These are phyloP conservation scores for Fistulina hepatica DNA, from an alignment of 1,284 basidiomycete species.

Conservation along the genomic window DNA sequence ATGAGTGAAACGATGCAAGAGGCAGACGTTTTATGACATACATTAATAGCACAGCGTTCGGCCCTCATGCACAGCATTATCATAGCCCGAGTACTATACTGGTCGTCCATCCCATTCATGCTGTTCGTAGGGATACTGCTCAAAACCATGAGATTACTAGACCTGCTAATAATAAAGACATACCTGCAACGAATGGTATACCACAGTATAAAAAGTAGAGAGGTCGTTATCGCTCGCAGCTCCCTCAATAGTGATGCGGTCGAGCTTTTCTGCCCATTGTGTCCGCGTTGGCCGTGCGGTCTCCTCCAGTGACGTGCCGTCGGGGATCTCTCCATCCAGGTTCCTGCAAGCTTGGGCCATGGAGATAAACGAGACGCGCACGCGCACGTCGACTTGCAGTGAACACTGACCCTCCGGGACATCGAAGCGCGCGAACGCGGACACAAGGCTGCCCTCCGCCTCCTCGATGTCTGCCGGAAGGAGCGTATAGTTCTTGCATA, in stretches of 20 bases:
- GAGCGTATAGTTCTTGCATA: slow-evolving; percentile 38
- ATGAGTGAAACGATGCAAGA: background rate
- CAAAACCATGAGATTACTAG: slow-evolving; percentile 9
- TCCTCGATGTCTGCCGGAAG: slow-evolving; percentile 21
- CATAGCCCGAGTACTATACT: slow-evolving; percentile 75
- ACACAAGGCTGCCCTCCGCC: slow-evolving; percentile 34
- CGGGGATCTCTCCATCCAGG: slow-evolving; percentile 51
- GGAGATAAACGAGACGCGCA: slow-evolving; percentile 75
- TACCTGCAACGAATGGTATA: slow-evolving; percentile 62
- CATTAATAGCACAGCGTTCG: no score
- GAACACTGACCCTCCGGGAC: slow-evolving; percentile 5
- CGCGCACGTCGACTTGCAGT: slow-evolving; percentile 42
- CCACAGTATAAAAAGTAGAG: slow-evolving; percentile 53
- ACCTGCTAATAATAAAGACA: slow-evolving; percentile 4
- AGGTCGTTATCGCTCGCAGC: slow-evolving; percentile 37
- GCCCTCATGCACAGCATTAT: slow-evolving; percentile 50
- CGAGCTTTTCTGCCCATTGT: slow-evolving; percentile 65
- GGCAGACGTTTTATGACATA: background rate
- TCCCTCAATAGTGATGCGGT: slow-evolving; percentile 48
- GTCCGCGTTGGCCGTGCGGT: slow-evolving; percentile 49
- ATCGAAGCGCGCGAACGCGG: slow-evolving; percentile 49
- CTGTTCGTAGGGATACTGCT: slow-evolving; percentile 73
- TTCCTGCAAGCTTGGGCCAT: slow-evolving; percentile 61
- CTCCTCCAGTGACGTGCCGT: slow-evolving; percentile 47
- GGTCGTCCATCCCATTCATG: slow-evolving; percentile 52